These are phyloP conservation scores for Fusarium buharicum DNA, from an alignment of 2,329 filamentous ascomycete genomes.

Conservation along the genomic window DNA sequence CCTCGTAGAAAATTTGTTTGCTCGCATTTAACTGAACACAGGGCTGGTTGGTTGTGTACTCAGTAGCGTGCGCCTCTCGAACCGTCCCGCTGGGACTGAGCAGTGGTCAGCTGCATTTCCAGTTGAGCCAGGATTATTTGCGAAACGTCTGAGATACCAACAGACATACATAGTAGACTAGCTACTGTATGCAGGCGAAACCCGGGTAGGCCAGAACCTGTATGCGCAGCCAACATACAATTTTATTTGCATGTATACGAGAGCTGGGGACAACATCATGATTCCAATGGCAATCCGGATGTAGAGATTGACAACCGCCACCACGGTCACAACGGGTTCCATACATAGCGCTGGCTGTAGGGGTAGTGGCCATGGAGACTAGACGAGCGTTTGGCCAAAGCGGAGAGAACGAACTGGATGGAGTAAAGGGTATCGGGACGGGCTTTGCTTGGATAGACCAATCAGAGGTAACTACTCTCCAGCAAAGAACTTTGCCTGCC, in stretches of 20 bases:
- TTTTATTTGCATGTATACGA: not conserved
- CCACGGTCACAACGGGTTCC: slow-evolving; percentile 17
- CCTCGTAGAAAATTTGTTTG: slow-evolving; percentile 31
- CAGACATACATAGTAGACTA: not conserved
- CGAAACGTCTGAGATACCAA: slow-evolving; percentile 24
- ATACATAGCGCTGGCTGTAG: slow-evolving; percentile 13
- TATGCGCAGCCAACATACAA: not conserved
- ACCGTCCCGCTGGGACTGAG: slow-evolving; percentile 29
- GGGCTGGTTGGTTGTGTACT: slow-evolving; percentile 14
- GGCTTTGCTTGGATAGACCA: not conserved
- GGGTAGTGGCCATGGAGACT: slow-evolving; percentile 12
- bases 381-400: slow-evolving; percentile 27
- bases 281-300: slow-evolving; percentile 1
- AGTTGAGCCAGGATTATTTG: slow-evolving; percentile 11
- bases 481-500: slow-evolving; percentile 16
- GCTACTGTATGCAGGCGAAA: not conserved
- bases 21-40: slow-evolving; percentile 6
- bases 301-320: slow-evolving; percentile 24
- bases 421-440: slow-evolving; percentile 9
- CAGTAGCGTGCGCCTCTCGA: slow-evolving; percentile 23
- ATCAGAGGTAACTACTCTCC: slow-evolving; percentile 1
- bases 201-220: not conserved
- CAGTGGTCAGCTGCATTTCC: slow-evolving; percentile 12
- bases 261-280: slow-evolving; percentile 1
- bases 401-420: slow-evolving; percentile 20